phyloP scores from a whole-genome alignment of 768 basidiomycete species.

The Leccinum arenicola region DNA sequence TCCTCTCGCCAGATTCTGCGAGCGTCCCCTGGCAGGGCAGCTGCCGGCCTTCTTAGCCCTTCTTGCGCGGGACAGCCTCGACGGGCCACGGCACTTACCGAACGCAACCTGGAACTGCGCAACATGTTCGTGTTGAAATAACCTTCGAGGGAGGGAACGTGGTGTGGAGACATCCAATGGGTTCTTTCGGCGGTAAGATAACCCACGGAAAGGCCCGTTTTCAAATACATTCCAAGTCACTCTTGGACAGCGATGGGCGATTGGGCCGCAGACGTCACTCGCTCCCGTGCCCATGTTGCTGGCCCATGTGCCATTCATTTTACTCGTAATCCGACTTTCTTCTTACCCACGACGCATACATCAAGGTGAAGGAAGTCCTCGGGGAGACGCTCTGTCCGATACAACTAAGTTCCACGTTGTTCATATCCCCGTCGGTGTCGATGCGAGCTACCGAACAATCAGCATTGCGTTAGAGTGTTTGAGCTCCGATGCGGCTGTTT shows the following conservation, averaged over 20 bases:
- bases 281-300: slow-evolving; percentile 16
- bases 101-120: background rate
- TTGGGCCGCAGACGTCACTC: slow-evolving; percentile 20
- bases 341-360: background rate
- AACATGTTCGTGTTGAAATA: slow-evolving; percentile 18
- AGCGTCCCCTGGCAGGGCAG: slow-evolving; percentile 5
- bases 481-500: slow-evolving; percentile 3
- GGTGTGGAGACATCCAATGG: slow-evolving; percentile 26
- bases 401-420: slow-evolving; percentile 6
- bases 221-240: slow-evolving; percentile 13
- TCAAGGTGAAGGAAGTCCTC: slow-evolving; percentile 13
- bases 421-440: slow-evolving; percentile 11
- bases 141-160: slow-evolving; percentile 33
- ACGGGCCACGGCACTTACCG: slow-evolving; percentile 24
- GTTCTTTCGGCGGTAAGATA: slow-evolving; percentile 18
- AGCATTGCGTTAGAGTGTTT: background rate
- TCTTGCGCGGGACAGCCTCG: slow-evolving; percentile 15
- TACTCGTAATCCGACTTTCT: slow-evolving; percentile 2
- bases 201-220: slow-evolving; percentile 20
- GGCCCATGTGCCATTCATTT: slow-evolving; percentile 25
- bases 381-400: slow-evolving; percentile 14
- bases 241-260: slow-evolving; percentile 1
- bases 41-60: background rate
- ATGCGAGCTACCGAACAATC: slow-evolving; percentile 8
- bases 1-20: slow-evolving; percentile 14